A percentile compares a stretch with the other conserved stretches of the same genome.
These are phyloP conservation scores for Umbilicaria muhlenbergii DNA, from an alignment of 495 filamentous ascomycete genomes.

Conservation along the genomic window DNA sequence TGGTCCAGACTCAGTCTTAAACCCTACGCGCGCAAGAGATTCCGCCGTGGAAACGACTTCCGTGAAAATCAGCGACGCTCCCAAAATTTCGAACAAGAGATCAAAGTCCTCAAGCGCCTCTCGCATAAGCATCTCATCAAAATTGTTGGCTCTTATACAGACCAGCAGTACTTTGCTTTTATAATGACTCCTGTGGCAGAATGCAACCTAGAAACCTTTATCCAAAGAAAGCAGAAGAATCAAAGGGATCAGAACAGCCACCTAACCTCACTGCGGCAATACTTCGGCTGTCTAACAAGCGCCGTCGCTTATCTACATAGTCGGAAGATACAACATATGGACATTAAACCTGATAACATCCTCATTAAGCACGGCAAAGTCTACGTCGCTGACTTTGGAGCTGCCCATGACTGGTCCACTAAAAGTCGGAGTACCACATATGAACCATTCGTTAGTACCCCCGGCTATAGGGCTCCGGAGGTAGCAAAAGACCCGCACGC, in stretches of 20 bases:
- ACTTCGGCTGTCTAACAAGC: constrained; percentile 24
- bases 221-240: not conserved
- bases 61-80: not conserved
- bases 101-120: not conserved
- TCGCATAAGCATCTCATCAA: not conserved
- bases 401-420: constrained; percentile 17
- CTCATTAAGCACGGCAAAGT: constrained; percentile 19
- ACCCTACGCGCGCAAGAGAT: not conserved
- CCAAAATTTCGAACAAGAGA: not conserved
- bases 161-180: constrained; percentile 15
- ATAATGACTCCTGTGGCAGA: constrained; percentile 21
- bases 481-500: constrained; percentile 8
- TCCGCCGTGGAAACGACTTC: not conserved
- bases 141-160: constrained; percentile 14
- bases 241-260: not conserved
- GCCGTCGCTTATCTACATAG: constrained; percentile 23
- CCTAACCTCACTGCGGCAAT: constrained; percentile 10
- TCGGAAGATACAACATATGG: constrained; percentile 20
- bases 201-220: constrained; percentile 14
- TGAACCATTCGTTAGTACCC: constrained; percentile 5
- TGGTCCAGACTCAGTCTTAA: not conserved
- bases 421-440: constrained; percentile 12
- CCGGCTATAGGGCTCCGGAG: constrained; percentile 21
- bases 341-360: constrained; percentile 31
- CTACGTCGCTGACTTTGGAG: constrained; percentile 27